A percentile compares a stretch with the other conserved stretches of the same genome.
phyloP scores from a whole-genome alignment of 345 rosid species.

The Mercurialis annua region DNA sequence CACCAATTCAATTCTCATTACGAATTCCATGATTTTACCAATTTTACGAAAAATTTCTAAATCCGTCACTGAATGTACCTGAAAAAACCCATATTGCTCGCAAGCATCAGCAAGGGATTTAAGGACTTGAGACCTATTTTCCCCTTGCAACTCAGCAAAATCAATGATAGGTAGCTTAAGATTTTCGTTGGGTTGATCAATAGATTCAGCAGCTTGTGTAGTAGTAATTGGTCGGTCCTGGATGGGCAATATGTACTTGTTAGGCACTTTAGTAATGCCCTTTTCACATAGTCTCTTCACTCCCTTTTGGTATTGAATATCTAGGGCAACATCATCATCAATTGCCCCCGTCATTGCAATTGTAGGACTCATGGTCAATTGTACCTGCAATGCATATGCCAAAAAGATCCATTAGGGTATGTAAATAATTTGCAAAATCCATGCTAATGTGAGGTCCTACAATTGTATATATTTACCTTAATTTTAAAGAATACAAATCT shows the following conservation, averaged over 20 bases:
- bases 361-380: constrained; percentile 46
- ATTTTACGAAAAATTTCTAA: background rate
- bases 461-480: constrained; percentile 1
- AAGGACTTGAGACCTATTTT: constrained; percentile 47
- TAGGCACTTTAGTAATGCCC: constrained; percentile 55
- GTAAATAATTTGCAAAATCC: no score
- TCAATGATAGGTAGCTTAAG: constrained; percentile 70
- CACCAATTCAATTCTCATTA: background rate
- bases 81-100: constrained; percentile 70
- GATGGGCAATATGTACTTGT: constrained; percentile 60
- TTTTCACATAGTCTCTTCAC: constrained; percentile 66
- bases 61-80: constrained; percentile 34
- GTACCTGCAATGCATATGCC: no score
- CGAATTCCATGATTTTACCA: no score
- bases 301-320: constrained; percentile 54
- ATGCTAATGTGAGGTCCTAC: background rate
- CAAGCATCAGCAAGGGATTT: constrained; percentile 59
- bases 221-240: constrained; percentile 47
- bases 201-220: background rate
- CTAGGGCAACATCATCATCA: constrained; percentile 19
- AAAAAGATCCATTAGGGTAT: no score
- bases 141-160: constrained; percentile 56
- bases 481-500: background rate
- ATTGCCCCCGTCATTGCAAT: constrained; percentile 34
- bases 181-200: constrained; percentile 24